Evolutionary conservation across 2,329 filamentous ascomycete genomes (phyloP).

Genomic region (Beauveria sp.): DNA sequence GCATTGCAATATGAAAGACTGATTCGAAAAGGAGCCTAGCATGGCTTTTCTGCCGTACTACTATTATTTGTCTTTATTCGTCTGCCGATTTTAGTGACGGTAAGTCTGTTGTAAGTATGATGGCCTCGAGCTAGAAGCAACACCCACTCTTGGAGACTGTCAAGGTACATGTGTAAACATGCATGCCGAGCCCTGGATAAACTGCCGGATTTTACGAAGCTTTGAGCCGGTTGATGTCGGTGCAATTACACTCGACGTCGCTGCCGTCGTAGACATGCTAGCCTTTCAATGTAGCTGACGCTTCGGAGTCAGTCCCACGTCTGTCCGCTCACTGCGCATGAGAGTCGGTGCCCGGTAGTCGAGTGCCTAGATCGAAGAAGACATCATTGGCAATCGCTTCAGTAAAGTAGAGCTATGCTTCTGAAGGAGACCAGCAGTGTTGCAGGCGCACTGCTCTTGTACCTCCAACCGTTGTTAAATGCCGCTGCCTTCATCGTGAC

Average conservation of each 20-base stretch:
- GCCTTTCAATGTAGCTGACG: constrained; percentile 42
- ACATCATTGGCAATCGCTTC: constrained; percentile 36
- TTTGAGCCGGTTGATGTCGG: constrained; percentile 41
- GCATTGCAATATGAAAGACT: constrained; percentile 41
- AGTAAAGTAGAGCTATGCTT: no score
- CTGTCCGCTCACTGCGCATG: constrained; percentile 49
- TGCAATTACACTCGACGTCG: constrained; percentile 43
- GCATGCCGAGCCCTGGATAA: constrained; percentile 46
- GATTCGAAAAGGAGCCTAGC: constrained; percentile 32
- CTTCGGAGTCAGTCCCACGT: constrained; percentile 48
- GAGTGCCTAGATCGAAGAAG: constrained; percentile 45
- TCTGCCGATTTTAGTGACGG: constrained; percentile 7
- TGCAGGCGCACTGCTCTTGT: constrained; percentile 43
- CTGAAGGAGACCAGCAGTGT: no score
- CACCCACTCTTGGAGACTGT: neutral
- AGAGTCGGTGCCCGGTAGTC: constrained; percentile 49
- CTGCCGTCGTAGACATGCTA: constrained; percentile 55
- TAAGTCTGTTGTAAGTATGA: neutral
- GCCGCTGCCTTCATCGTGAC: constrained; percentile 50
- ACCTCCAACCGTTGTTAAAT: constrained; percentile 57
- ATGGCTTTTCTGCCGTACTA: constrained; percentile 36
- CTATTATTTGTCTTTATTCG: constrained; percentile 32
- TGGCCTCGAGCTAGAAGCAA: neutral
- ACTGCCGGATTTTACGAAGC: constrained; percentile 50
- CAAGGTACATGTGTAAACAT: constrained; percentile 46